Evolutionary conservation across 768 basidiomycete genomes (phyloP).

Genomic region (Calvatia gigantea): DNA sequence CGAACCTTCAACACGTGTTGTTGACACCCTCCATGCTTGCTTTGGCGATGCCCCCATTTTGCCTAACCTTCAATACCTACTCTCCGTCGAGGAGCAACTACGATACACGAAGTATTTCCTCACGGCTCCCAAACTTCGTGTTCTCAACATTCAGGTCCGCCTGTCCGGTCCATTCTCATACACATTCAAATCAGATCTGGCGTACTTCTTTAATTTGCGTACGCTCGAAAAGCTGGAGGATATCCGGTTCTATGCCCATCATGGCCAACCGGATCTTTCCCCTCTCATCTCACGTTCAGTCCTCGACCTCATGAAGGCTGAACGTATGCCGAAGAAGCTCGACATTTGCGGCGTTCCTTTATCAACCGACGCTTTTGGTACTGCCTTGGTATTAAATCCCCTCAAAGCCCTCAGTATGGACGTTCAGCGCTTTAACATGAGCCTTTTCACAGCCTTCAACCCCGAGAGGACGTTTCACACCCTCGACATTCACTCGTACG

Average conservation of each 20-base stretch:
- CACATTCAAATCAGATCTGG: neutral
- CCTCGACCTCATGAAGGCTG: neutral
- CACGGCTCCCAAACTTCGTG: neutral
- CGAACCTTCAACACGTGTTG: neutral
- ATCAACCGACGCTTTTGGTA: neutral
- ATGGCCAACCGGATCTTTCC: neutral
- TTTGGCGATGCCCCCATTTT: neutral
- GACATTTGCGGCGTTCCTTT: neutral
- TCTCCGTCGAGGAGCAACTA: neutral
- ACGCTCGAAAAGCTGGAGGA: neutral
- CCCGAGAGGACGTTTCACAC: neutral
- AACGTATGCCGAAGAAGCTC: neutral
- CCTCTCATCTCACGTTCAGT: neutral
- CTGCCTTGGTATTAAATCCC: neutral
- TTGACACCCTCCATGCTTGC: neutral
- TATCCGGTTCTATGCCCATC: neutral
- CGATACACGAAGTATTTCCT: slow-evolving; percentile 1
- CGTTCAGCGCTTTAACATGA: neutral
- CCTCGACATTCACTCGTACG: neutral
- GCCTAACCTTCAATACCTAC: neutral
- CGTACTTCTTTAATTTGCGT: neutral
- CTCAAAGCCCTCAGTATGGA: neutral
- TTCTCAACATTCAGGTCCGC: neutral
- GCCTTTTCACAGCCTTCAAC: neutral
- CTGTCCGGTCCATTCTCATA: neutral